Evolutionary conservation across 2,329 filamentous ascomycete species (phyloP), one percentile per base, ranked within the genome.

Genomic region (Zalaria obscura): DNA sequence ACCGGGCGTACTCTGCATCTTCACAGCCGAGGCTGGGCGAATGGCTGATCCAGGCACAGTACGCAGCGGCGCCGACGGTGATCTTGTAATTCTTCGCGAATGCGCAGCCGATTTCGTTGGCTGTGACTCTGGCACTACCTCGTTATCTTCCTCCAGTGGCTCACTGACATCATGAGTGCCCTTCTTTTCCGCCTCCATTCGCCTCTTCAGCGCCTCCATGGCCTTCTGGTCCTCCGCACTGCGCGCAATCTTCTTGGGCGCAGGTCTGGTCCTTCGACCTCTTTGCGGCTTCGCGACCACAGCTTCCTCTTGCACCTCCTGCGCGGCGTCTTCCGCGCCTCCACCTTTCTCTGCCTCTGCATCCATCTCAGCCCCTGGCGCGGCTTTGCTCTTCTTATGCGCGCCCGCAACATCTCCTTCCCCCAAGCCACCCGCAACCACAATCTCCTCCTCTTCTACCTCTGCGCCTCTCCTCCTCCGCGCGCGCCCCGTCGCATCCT

Each of bases 1-100:
- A 5, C 54, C 55, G 5, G 66, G 65, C 5, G 66, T 69, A 27
- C 56, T 60, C 36, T 63, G 62, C 27, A 60, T 53, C 47, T 63
- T 63, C 38, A 67, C 52, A 9, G 59, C 60, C n/a, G 65, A 68
- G 29, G 59, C 59, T n/a, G 63, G 63, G 35, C 57, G 49, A 11
- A 44, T 42, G 9, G 51, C 41, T 10, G 48, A 53, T 25, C 28
- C 39, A 4, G 43, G 39, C 27, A 39, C 43, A 31, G 52, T 55
- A 44, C 54, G 43, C 42, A 52, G 44, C 53, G 55, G 40, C 50
- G 60, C 50, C 52, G 60, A 47, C 41, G 57, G 45, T 26, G 52
- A 50, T 10, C 52, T 36, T 18, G 49, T 9, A 50, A 51, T 9
- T 38, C 44, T 32, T 48, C 47, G 4, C 27, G 31, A 6, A 32